Percentiles rank a stretch among this genome's conserved stretches.
Evolutionary conservation across 352 stramenopile species (phyloP).

Genomic region (Pythium phragmiticola): DNA sequence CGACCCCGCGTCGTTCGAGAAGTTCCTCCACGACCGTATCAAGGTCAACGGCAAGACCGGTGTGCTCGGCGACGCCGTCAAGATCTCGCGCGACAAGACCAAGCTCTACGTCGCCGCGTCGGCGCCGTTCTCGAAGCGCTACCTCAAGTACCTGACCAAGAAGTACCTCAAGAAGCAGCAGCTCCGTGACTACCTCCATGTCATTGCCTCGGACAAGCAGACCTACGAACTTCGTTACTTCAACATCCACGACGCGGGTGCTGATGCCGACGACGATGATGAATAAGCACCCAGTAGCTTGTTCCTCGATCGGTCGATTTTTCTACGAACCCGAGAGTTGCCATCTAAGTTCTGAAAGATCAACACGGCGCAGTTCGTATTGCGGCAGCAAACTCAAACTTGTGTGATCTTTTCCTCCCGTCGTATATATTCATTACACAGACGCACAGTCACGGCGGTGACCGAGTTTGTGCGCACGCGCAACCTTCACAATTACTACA

Average conservation of each 20-base stretch:
- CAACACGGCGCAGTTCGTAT: constrained; percentile 25
- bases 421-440: neutral
- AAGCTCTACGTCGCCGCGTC: constrained; percentile 95
- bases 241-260: constrained; percentile 94
- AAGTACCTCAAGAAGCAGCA: constrained; percentile 99
- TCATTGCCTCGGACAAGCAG: constrained; percentile 98
- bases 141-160: constrained; percentile 99
- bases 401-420: neutral
- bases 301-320: constrained; percentile 6
- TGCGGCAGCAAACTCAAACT: constrained; percentile 21
- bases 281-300: constrained; percentile 54
- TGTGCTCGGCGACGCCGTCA: constrained; percentile 93
- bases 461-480: no score
- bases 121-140: constrained; percentile 97
- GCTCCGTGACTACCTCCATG: constrained; percentile 99
- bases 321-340: constrained; percentile 11
- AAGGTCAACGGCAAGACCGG: constrained; percentile 99
- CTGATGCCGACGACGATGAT: constrained; percentile 88
- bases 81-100: constrained; percentile 96
- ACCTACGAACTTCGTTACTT: constrained; percentile 99
- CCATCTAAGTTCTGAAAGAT: constrained; percentile 21
- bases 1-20: constrained; percentile 99
- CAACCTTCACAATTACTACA: neutral
- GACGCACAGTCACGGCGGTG: neutral
- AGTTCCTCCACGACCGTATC: constrained; percentile 99